These are phyloP conservation scores for Fusarium pseudograminearum DNA, from an alignment of 2,329 filamentous ascomycete species.

Conservation along the genomic window DNA sequence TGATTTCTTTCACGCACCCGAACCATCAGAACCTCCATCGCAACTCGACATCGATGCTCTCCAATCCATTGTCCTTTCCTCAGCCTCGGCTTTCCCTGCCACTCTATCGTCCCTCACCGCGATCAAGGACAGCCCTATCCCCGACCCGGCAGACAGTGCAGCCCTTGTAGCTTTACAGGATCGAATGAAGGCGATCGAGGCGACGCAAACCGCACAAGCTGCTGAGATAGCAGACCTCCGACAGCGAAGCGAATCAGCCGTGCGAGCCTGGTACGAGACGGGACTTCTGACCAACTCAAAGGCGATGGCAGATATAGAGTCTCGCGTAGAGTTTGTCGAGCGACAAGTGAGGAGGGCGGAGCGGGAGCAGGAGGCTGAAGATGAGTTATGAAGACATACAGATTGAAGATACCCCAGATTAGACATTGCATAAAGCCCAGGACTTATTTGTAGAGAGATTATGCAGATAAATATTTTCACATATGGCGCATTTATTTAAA, in stretches of 20 bases:
- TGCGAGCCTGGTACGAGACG: slow-evolving; percentile 80
- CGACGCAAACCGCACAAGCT: slow-evolving; percentile 71
- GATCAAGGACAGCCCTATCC: slow-evolving; percentile 67
- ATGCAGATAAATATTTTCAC: neutral
- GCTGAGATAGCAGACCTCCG: slow-evolving; percentile 73
- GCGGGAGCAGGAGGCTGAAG: slow-evolving; percentile 49
- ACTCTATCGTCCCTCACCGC: slow-evolving; percentile 70
- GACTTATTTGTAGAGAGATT: neutral
- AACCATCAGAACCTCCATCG: slow-evolving; percentile 61
- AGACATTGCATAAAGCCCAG: neutral
- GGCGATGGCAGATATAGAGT: slow-evolving; percentile 78
- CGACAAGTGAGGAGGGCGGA: slow-evolving; percentile 73
- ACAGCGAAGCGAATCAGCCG: slow-evolving; percentile 69
- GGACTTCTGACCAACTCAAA: slow-evolving; percentile 76
- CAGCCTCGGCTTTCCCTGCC: slow-evolving; percentile 66
- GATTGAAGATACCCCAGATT: slow-evolving; percentile 37
- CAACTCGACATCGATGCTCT: slow-evolving; percentile 65
- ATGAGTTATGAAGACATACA: slow-evolving; percentile 42
- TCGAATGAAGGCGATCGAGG: slow-evolving; percentile 71
- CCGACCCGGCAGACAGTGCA: slow-evolving; percentile 66
- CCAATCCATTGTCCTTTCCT: slow-evolving; percentile 66
- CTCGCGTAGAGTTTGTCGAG: slow-evolving; percentile 74
- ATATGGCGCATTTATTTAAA: neutral
- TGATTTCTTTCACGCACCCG: slow-evolving; percentile 64
- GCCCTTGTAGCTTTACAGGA: slow-evolving; percentile 69